A percentile compares a stretch with the other conserved stretches of the same genome.
phyloP scores from a whole-genome alignment of 345 rosid genomes.

The Salix brachista region DNA sequence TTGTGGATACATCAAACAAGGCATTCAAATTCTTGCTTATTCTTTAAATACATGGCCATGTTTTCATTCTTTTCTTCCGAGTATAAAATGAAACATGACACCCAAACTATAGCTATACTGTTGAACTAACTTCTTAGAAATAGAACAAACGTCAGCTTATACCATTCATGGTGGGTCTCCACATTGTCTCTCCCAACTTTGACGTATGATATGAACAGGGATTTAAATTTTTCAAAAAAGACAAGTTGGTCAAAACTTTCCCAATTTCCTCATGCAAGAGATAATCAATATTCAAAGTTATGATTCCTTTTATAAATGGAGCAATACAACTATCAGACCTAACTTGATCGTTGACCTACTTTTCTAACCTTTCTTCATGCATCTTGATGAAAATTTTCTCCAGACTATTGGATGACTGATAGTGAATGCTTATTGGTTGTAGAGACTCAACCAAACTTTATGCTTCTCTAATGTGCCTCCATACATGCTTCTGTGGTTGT shows the following conservation, averaged over 20 bases:
- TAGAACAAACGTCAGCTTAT: neutral
- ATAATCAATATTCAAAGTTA: neutral
- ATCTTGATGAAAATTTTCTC: neutral
- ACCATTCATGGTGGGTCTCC: neutral
- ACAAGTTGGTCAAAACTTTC: neutral
- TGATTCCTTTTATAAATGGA: neutral
- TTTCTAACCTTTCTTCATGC: neutral
- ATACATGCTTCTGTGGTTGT: neutral
- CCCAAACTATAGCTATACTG: neutral
- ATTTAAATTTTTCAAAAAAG: neutral
- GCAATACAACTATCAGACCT: neutral
- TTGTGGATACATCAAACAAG: too few relatives aligned
- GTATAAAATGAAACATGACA: neutral
- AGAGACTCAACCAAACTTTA: neutral
- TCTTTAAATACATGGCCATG: too few relatives aligned
- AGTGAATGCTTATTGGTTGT: neutral
- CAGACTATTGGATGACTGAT: neutral
- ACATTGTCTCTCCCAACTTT: neutral
- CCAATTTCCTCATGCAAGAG: neutral
- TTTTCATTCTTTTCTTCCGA: neutral
- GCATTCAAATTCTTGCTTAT: too few relatives aligned
- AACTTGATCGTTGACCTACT: neutral
- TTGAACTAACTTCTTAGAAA: neutral
- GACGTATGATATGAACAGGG: neutral
- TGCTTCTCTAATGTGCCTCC: slow-evolving; percentile 4